Evolutionary conservation across 306 rosid species (phyloP).

Genomic region (Glycyrrhiza uralensis): DNA sequence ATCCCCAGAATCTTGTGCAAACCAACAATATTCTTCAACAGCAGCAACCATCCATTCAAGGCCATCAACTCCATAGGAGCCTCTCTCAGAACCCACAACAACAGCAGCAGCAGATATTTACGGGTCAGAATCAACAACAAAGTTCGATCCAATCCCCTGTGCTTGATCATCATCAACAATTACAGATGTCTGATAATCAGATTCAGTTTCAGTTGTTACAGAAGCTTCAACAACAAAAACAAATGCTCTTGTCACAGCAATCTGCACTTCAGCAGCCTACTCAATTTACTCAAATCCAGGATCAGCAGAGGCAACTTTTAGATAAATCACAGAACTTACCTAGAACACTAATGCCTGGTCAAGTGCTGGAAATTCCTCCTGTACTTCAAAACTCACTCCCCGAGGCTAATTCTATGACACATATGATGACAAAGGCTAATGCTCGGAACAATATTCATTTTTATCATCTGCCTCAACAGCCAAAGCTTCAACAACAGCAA

Average conservation of each 20-base stretch:
- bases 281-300: conserved; percentile 65
- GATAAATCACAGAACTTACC: conserved; percentile 65
- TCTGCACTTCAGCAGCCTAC: conserved; percentile 55
- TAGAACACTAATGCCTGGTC: conserved; percentile 43
- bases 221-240: conserved; percentile 79
- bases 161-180: conserved; percentile 67
- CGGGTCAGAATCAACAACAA: conserved; percentile 65
- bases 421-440: conserved; percentile 51
- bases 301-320: conserved; percentile 66
- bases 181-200: conserved; percentile 71
- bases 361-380: conserved; percentile 57
- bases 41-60: conserved; percentile 64
- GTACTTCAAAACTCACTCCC: conserved; percentile 40
- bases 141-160: conserved; percentile 44
- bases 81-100: conserved; percentile 54
- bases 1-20: conserved; percentile 63
- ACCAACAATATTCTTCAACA: conserved; percentile 55
- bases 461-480: conserved; percentile 55
- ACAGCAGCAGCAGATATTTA: conserved; percentile 44
- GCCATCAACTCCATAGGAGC: conserved; percentile 57
- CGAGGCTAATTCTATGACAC: conserved; percentile 44
- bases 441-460: conserved; percentile 43
- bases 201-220: conserved; percentile 68
- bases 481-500: conserved; percentile 71
- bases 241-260: conserved; percentile 66